These are phyloP conservation scores for Candida gigantensis DNA, from an alignment of 1,139 yeast genomes.

Conservation along the genomic window DNA sequence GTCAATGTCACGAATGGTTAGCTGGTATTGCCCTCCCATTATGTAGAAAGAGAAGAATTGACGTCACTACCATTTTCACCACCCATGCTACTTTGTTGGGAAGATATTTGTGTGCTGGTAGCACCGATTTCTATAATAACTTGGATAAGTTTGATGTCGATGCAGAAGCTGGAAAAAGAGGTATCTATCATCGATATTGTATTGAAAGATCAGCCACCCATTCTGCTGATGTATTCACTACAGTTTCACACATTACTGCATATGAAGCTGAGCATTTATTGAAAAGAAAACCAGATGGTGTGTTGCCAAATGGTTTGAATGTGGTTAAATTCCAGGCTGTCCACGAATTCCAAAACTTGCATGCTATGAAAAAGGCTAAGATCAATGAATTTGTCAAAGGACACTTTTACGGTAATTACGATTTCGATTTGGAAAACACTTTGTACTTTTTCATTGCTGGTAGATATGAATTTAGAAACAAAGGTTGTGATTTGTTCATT, in stretches of 20 bases:
- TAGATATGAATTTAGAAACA: constrained; percentile 93
- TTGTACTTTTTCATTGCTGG: constrained; percentile 96
- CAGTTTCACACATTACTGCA: constrained; percentile 96
- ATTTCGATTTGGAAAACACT: constrained; percentile 91
- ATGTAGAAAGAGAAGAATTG: constrained; percentile 88
- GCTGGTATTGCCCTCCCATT: constrained; percentile 96
- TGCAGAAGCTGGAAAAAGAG: constrained; percentile 96
- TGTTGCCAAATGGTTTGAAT: constrained; percentile 92
- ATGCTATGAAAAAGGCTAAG: constrained; percentile 86
- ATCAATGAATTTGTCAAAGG: constrained; percentile 95
- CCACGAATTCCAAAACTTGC: constrained; percentile 96
- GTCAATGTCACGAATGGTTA: constrained; percentile 97
- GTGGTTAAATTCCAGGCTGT: constrained; percentile 96
- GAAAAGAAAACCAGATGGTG: constrained; percentile 97
- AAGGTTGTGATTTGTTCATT: constrained; percentile 94
- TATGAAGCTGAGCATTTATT: constrained; percentile 90
- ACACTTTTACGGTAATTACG: constrained; percentile 95
- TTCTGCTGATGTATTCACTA: constrained; percentile 94
- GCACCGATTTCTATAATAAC: constrained; percentile 93
- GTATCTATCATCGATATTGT: constrained; percentile 95
- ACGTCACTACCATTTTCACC: constrained; percentile 92
- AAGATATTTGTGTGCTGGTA: constrained; percentile 93
- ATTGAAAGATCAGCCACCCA: constrained; percentile 97
- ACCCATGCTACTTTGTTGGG: constrained; percentile 97
- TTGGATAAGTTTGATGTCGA: constrained; percentile 90